phyloP scores from a whole-genome alignment of 257 asterid species.

The Apocynum venetum region DNA sequence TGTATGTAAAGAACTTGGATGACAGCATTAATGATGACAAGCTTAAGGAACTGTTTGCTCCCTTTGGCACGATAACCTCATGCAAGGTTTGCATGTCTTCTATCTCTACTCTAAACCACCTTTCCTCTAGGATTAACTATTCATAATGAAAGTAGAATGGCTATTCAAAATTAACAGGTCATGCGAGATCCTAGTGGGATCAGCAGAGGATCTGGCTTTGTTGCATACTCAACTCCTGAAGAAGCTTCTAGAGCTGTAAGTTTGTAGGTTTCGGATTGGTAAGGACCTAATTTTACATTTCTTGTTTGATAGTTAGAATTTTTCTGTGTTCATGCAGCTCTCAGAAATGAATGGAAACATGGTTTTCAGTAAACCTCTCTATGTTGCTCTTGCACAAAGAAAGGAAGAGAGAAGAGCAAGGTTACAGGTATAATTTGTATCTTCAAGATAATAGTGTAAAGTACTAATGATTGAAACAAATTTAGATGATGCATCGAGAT shows the following conservation, averaged over 20 bases:
- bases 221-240: constrained; percentile 82
- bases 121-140: not conserved
- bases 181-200: constrained; percentile 86
- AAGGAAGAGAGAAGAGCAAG: constrained; percentile 92
- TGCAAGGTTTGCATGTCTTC: constrained; percentile 59
- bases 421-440: constrained; percentile 54
- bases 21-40: constrained; percentile 76
- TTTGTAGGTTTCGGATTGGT: not conserved
- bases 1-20: constrained; percentile 83
- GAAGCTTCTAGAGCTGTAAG: constrained; percentile 92
- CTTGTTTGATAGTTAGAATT: not conserved
- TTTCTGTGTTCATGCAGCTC: constrained; percentile 35
- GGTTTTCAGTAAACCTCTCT: constrained; percentile 75
- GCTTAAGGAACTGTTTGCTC: constrained; percentile 75
- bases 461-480: not conserved
- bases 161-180: constrained; percentile 43
- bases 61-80: constrained; percentile 78
- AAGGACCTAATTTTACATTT: not conserved
- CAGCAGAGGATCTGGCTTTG: constrained; percentile 98
- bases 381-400: constrained; percentile 91
- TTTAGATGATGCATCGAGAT: not conserved
- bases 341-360: constrained; percentile 88
- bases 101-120: not conserved
- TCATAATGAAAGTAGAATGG: not conserved
- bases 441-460: not conserved